A percentile compares a stretch with the other conserved stretches of the same genome.
phyloP scores from a whole-genome alignment of 352 stramenopile genomes.

The Aphanomyces cochlioides region DNA sequence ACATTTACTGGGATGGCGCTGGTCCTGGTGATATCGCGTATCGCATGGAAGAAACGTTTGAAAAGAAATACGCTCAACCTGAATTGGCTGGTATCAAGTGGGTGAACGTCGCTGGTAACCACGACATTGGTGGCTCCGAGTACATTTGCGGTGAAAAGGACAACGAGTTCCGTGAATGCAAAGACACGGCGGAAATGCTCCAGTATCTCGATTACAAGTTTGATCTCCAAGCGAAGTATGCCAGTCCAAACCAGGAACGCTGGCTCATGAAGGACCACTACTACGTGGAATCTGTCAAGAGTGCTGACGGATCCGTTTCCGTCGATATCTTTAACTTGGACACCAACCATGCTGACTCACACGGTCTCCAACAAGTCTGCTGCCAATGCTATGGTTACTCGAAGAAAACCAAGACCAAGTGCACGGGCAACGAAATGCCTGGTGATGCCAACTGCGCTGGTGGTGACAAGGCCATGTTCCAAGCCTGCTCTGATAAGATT shows the following conservation, averaged over 20 bases:
- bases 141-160: conserved; percentile 82
- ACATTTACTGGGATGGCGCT: conserved; percentile 87
- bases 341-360: conserved; percentile 79
- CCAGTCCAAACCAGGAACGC: conserved; percentile 68
- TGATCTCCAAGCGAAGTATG: conserved; percentile 71
- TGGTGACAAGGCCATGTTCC: conserved; percentile 61
- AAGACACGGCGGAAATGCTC: conserved; percentile 61
- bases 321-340: conserved; percentile 87
- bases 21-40: conserved; percentile 67
- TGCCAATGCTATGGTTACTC: conserved; percentile 86
- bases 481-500: conserved; percentile 66
- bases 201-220: conserved; percentile 83
- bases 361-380: conserved; percentile 79
- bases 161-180: conserved; percentile 79
- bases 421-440: conserved; percentile 48
- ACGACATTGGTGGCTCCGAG: conserved; percentile 79
- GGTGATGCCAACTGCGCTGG: conserved; percentile 67
- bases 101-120: conserved; percentile 85
- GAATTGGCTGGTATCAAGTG: conserved; percentile 68
- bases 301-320: conserved; percentile 53
- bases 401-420: conserved; percentile 52
- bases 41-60: conserved; percentile 79
- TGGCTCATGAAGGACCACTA: conserved; percentile 71
- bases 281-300: conserved; percentile 75
- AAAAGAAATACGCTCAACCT: conserved; percentile 75